phyloP scores from a whole-genome alignment of 495 filamentous ascomycete genomes.

The Aspergillus panamensis region DNA sequence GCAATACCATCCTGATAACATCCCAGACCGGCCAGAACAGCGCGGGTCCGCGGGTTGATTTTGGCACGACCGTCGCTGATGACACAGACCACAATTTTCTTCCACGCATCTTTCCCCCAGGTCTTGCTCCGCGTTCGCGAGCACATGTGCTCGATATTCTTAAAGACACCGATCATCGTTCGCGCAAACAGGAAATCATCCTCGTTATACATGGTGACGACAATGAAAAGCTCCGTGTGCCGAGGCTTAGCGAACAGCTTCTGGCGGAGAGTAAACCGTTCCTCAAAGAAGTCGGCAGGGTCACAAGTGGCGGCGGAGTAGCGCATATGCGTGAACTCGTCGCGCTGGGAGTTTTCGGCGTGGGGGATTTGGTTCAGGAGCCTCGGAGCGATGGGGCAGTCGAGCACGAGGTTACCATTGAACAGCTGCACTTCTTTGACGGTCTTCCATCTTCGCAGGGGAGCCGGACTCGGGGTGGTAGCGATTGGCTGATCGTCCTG shows the following conservation, averaged over 20 bases:
- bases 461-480: conserved; percentile 58
- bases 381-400: conserved; percentile 91
- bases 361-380: conserved; percentile 83
- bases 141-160: conserved; percentile 98
- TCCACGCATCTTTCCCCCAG: conserved; percentile 98
- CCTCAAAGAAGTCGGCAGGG: conserved; percentile 76
- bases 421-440: conserved; percentile 97
- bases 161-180: conserved; percentile 96
- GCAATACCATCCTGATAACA: conserved; percentile 98
- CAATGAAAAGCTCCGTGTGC: conserved; percentile 96
- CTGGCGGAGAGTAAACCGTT: conserved; percentile 92
- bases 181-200: conserved; percentile 95
- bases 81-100: conserved; percentile 98
- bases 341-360: conserved; percentile 73
- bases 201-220: conserved; percentile 99
- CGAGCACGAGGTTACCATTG: conserved; percentile 93
- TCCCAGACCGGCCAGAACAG: conserved; percentile 88
- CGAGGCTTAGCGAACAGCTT: conserved; percentile 88
- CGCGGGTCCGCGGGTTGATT: conserved; percentile 89
- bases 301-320: conserved; percentile 98
- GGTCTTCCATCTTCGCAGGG: conserved; percentile 91
- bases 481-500: conserved; percentile 37
- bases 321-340: conserved; percentile 99
- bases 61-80: conserved; percentile 98
- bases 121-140: conserved; percentile 85